Evolutionary conservation across 768 basidiomycete genomes (phyloP).

Genomic region (Tulasnella sp.): DNA sequence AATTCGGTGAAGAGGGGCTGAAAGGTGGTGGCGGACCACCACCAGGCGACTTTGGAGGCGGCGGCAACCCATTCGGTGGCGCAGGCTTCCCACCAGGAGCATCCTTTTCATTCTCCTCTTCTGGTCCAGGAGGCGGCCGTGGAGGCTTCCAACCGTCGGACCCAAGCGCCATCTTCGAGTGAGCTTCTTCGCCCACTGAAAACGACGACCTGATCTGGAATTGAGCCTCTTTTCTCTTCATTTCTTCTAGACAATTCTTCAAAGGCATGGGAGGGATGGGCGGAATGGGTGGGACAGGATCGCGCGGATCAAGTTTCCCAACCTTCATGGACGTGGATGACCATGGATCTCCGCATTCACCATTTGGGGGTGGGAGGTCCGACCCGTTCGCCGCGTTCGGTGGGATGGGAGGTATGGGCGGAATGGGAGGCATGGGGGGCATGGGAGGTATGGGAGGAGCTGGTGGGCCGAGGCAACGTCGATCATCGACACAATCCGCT

Average conservation of each 20-base stretch:
- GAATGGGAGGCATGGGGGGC: slow-evolving; percentile 29
- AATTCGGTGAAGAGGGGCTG: slow-evolving; percentile 90
- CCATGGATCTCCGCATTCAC: slow-evolving; percentile 25
- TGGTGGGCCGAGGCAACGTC: slow-evolving; percentile 31
- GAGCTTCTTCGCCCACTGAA: no score
- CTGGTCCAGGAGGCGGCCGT: slow-evolving; percentile 36
- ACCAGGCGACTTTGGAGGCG: slow-evolving; percentile 25
- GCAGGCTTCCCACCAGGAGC: slow-evolving; percentile 28
- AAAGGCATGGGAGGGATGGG: slow-evolving; percentile 30
- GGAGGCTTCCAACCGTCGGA: slow-evolving; percentile 65
- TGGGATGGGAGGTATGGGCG: no score
- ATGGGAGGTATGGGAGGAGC: slow-evolving; percentile 27
- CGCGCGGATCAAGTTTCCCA: slow-evolving; percentile 21
- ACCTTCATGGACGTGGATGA: slow-evolving; percentile 27
- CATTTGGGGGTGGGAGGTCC: slow-evolving; percentile 35
- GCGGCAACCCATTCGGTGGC: slow-evolving; percentile 32
- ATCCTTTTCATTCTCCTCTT: slow-evolving; percentile 47
- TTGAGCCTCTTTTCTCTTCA: no score
- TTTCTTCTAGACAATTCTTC: slow-evolving; percentile 45
- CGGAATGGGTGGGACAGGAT: slow-evolving; percentile 22
- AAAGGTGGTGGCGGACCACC: slow-evolving; percentile 53
- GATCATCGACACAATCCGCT: slow-evolving; percentile 18
- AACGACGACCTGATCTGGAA: no score
- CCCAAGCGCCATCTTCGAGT: slow-evolving; percentile 84
- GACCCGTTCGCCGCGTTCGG: slow-evolving; percentile 51